phyloP scores from a whole-genome alignment of 768 basidiomycete genomes.

The Suillus sp. region DNA sequence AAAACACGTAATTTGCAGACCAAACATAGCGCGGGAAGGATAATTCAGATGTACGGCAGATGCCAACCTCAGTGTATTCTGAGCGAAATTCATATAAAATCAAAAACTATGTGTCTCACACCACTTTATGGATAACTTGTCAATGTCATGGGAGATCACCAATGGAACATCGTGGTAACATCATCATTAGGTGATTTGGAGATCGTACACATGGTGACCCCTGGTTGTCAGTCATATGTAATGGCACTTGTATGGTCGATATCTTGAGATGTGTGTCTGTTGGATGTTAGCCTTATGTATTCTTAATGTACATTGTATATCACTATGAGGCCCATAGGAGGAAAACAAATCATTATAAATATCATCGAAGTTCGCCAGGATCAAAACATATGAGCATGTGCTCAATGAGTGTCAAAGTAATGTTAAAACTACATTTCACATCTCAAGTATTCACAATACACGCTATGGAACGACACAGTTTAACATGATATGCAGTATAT shows the following conservation, averaged over 20 bases:
- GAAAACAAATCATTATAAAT: conserved; percentile 1
- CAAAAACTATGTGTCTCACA: background rate
- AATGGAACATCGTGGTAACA: background rate
- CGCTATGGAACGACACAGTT: background rate
- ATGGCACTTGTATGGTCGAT: background rate
- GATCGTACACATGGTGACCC: background rate
- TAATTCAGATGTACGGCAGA: too few relatives aligned
- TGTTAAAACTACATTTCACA: background rate
- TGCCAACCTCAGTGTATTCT: too few relatives aligned
- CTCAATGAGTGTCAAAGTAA: background rate
- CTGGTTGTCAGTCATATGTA: background rate
- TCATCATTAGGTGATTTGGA: background rate
- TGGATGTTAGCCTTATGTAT: background rate
- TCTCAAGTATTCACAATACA: background rate
- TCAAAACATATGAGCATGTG: background rate
- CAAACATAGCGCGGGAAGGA: too few relatives aligned
- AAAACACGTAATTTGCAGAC: background rate
- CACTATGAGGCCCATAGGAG: background rate
- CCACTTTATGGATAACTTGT: background rate
- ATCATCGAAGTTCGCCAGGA: background rate
- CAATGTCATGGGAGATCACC: too few relatives aligned
- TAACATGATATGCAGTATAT: background rate
- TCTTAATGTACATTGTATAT: background rate
- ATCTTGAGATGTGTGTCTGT: background rate
- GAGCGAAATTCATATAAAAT: background rate